phyloP scores from a whole-genome alignment of 768 basidiomycete genomes.

The Lactarius psammicola region DNA sequence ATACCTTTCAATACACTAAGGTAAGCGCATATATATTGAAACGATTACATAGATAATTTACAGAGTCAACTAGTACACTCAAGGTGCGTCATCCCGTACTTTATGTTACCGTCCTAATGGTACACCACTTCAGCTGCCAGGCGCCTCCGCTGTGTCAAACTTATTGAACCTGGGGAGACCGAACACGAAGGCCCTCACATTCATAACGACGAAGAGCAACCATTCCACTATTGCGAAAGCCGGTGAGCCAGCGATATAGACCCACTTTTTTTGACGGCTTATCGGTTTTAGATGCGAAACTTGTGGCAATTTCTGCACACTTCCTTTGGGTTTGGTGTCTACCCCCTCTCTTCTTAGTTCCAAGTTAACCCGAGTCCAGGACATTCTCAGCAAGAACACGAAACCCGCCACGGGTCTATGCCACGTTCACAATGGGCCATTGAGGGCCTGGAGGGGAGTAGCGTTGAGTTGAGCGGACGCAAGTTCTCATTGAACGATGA shows the following conservation, averaged over 20 bases:
- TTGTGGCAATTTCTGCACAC: constrained; percentile 59
- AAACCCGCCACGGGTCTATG: constrained; percentile 63
- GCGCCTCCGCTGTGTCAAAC: no score
- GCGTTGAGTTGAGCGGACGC: constrained; percentile 53
- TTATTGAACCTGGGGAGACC: no score
- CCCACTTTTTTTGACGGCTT: no score
- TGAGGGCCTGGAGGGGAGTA: constrained; percentile 50
- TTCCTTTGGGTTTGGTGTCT: constrained; percentile 42
- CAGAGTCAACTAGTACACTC: constrained; percentile 43
- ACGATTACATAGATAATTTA: no score
- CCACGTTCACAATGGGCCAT: constrained; percentile 54
- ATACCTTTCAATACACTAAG: no score
- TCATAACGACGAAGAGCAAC: no score
- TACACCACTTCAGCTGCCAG: no score
- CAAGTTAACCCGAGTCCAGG: constrained; percentile 36
- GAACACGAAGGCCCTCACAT: no score
- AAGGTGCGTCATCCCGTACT: constrained; percentile 38
- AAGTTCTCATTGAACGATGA: constrained; percentile 54
- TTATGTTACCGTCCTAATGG: not conserved
- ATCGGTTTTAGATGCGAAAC: constrained; percentile 43
- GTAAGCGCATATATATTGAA: no score
- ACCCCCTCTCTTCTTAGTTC: not conserved
- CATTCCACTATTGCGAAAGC: no score
- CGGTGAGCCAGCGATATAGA: no score
- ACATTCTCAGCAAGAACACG: constrained; percentile 58